Conservation (phyloP, 352 stramenopile species). For the Nothophytophthora sp. region DNA sequence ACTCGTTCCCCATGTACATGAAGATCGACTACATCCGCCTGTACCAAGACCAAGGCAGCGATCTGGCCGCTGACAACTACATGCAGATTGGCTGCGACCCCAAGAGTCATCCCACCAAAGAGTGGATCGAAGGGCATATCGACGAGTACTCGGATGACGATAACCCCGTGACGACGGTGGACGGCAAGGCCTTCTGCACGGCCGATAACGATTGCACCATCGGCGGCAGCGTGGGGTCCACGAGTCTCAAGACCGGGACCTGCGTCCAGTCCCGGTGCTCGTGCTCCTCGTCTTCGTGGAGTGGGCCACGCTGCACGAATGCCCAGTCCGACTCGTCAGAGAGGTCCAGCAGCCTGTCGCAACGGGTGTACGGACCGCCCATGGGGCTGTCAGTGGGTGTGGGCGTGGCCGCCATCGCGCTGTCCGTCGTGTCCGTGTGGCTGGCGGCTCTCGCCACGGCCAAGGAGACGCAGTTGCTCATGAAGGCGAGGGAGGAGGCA, state of each 20-base stretch:
- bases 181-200: conserved; percentile 50
- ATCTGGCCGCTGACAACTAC: conserved; percentile 38
- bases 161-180: conserved; percentile 46
- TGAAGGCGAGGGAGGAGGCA: conserved; percentile 11
- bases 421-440: conserved; percentile 36
- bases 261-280: conserved; percentile 58
- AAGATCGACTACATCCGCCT: conserved; percentile 75
- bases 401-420: conserved; percentile 26
- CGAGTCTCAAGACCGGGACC: conserved; percentile 37
- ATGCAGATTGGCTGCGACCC: conserved; percentile 66
- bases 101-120: conserved; percentile 50
- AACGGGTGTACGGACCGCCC: conserved; percentile 37
- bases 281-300: conserved; percentile 53
- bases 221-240: conserved; percentile 15
- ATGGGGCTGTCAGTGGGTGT: conserved; percentile 39
- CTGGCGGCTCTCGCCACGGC: conserved; percentile 21
- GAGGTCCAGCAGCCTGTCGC: conserved; percentile 26
- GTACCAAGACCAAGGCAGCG: conserved; percentile 54
- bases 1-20: conserved; percentile 76
- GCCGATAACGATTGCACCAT: conserved; percentile 63
- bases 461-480: conserved; percentile 17
- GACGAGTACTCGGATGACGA: conserved; percentile 61
- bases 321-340: conserved; percentile 31
- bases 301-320: conserved; percentile 47
- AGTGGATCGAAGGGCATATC: conserved; percentile 68